phyloP scores from a whole-genome alignment of 2,329 filamentous ascomycete species.

The Alternaria gaisen region DNA sequence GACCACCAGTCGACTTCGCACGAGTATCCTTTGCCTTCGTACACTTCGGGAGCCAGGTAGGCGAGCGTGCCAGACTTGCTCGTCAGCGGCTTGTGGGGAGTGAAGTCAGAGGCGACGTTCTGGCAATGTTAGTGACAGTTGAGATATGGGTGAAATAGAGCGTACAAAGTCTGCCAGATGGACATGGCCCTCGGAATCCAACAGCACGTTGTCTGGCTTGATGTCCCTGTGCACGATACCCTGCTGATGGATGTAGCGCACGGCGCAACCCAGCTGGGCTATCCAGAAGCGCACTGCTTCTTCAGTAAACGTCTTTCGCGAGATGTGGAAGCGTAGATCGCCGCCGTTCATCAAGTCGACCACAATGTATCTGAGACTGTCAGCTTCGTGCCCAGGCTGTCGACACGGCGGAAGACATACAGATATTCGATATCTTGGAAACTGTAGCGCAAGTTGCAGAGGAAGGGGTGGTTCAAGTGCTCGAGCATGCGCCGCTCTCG shows the following conservation, averaged over 20 bases:
- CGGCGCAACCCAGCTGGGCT: slow-evolving; percentile 87
- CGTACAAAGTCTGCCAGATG: slow-evolving; percentile 97
- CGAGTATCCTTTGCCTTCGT: slow-evolving; percentile 87
- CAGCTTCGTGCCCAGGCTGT: slow-evolving; percentile 13
- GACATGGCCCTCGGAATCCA: slow-evolving; percentile 70
- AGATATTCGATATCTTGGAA: slow-evolving; percentile 99
- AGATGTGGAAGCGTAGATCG: slow-evolving; percentile 96
- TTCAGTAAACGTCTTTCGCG: slow-evolving; percentile 96
- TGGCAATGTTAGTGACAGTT: slow-evolving; percentile 57
- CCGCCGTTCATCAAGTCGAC: slow-evolving; percentile 98
- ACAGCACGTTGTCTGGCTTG: slow-evolving; percentile 54
- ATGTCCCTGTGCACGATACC: slow-evolving; percentile 55
- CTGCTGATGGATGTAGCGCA: slow-evolving; percentile 64
- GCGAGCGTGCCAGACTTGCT: slow-evolving; percentile 97
- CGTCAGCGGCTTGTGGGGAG: slow-evolving; percentile 80
- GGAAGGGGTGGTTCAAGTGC: slow-evolving; percentile 95
- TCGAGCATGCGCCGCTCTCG: slow-evolving; percentile 97
- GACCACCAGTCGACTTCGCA: slow-evolving; percentile 99
- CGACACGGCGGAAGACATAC: slow-evolving; percentile 62
- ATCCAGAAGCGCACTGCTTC: slow-evolving; percentile 98
- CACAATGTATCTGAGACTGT: slow-evolving; percentile 75
- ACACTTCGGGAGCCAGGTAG: slow-evolving; percentile 95
- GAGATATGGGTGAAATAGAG: slow-evolving; percentile 19
- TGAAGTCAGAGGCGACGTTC: slow-evolving; percentile 96
- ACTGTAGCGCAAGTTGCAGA: slow-evolving; percentile 98